Evolutionary conservation across 305 asterid genomes (phyloP).

Genomic region (Rubia balearica): DNA sequence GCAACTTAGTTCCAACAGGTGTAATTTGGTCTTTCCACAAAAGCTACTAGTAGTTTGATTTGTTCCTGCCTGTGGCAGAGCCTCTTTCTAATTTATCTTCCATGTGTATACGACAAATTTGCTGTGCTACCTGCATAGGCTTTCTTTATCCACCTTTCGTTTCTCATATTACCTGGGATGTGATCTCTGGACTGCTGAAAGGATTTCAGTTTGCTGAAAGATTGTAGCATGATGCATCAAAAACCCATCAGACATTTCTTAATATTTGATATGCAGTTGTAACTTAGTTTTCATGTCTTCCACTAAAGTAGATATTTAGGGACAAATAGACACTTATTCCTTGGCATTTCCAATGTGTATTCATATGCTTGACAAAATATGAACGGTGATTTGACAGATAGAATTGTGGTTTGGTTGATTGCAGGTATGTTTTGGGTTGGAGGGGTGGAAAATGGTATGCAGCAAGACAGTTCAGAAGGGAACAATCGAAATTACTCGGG

Average conservation of each 20-base stretch:
- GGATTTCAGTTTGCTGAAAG: not conserved
- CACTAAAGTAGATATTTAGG: not conserved
- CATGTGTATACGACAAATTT: not conserved
- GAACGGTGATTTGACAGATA: not conserved
- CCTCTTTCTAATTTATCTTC: not conserved
- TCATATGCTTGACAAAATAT: not conserved
- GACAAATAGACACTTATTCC: not conserved
- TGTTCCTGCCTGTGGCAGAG: not conserved
- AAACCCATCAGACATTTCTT: not conserved
- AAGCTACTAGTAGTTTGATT: not conserved
- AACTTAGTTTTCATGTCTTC: not conserved
- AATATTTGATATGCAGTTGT: not conserved
- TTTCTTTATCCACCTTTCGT: not conserved
- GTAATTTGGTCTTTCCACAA: not conserved
- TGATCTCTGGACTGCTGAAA: not conserved
- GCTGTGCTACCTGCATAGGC: not conserved
- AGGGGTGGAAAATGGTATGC: slow-evolving; percentile 79
- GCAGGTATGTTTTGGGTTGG: slow-evolving; percentile 82
- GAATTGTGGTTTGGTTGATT: slow-evolving; percentile 3
- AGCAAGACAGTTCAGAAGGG: slow-evolving; percentile 48
- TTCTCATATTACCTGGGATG: not conserved
- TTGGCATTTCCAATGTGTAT: not conserved
- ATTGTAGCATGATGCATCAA: not conserved
- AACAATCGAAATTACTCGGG: slow-evolving; percentile 66
- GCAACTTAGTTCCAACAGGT: not conserved